Base-by-base conservation (phyloP, 108 stramenopile species). In the Schizochytrium sp. region DNA sequence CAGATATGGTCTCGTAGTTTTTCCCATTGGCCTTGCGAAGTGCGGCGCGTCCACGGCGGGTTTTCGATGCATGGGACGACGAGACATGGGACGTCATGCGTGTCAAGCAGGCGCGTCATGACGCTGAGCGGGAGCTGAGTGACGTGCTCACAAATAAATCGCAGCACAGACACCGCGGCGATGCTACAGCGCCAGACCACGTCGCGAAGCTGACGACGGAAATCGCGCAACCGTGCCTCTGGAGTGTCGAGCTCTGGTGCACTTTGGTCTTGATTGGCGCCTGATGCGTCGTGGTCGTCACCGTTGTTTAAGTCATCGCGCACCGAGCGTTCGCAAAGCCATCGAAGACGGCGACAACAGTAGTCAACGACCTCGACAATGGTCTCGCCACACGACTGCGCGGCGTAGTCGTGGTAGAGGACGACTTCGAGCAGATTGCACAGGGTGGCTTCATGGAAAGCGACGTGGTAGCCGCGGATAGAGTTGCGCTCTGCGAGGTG, bases 1-100 rank as follows among this genome's bases (percentile, higher is more conserved):
- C 96, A 96, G 89, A 93, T 91, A 69, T 93, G 93, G 6, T 95
- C 93, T 41, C 90, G 72, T 5, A 96, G 72, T 76, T 97, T 97
- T 87, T 96, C 92, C 96, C 96, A 97, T 34, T 88, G 60, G 25
- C 89, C 76, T 10, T 71, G 88, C 41, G 60, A 25, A 16, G 5
- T 76, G 14, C 94, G 91, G 59, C 96, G 71, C 25, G 95, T 95
- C 96, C 96, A 97, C 5, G 96, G 96, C 51, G 96, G 96, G 89
- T 96, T 95, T 47, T 97, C 96, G 0, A 97, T 76, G 10, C 96
- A 92, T 4, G 95, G 95, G 10, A 95, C 90, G 72, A 97, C 89
- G 25, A 92, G 60, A 88, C 96, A 87, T 14, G 95, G 94, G 53
- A 94, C 92, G 76, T 97, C 96, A 90, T 96, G 96, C 14, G 93